Evolutionary conservation across 2,329 filamentous ascomycete genomes (phyloP), one percentile per base, ranked within the genome.

Genomic region (Fusarium sp.): DNA sequence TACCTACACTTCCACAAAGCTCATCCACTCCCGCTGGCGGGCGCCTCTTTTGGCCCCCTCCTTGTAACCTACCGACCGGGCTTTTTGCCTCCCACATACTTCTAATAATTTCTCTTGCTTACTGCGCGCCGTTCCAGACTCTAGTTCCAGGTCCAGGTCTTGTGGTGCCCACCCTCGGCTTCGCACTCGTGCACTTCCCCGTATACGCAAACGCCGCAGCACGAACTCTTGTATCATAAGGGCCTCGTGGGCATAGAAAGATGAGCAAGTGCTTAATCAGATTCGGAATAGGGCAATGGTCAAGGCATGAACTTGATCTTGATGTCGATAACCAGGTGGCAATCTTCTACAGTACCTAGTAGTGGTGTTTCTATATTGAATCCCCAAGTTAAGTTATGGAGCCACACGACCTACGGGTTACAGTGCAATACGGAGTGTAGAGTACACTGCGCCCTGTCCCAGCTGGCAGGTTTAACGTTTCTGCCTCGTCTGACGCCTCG

Each of bases 201-300:
- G 55, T 69, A 60, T 53, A 65, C 55, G 65, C 39, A 69, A 57
- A 62, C 61, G 66, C 66, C 66, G 46, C 31, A 48, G 25, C 42
- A 49, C 42, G 26, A 26, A 50, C 41, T 50, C 49, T 25, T 55
- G 26, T 44, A 30, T 13, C 13, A n/a, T 12, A 31, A 31, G 11
- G 41, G 16, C 34, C 53, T 48, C 42, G 30, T 19, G 39, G 19
- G 21, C 18, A n/a, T n/a, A 30, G 26, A 2, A 6, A 13, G 23
- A 23, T 7, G 28, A 26, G 7, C 21, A 21, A 25, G 10, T 11
- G 19, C 19, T 51, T 26, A 14, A 18, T 16, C 28, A 21, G 25
- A 43, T 26, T 68, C 52, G 19, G 48, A 50, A 68, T 58, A 46
- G 19, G 25, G 44, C 11, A 49, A 54, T 21, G 30, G 19, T 41